Percentiles rank a stretch among this genome's conserved stretches.
Evolutionary conservation across 225 moss, liverwort and hornwort genomes (phyloP).

Genomic region (Bryum argenteum): DNA sequence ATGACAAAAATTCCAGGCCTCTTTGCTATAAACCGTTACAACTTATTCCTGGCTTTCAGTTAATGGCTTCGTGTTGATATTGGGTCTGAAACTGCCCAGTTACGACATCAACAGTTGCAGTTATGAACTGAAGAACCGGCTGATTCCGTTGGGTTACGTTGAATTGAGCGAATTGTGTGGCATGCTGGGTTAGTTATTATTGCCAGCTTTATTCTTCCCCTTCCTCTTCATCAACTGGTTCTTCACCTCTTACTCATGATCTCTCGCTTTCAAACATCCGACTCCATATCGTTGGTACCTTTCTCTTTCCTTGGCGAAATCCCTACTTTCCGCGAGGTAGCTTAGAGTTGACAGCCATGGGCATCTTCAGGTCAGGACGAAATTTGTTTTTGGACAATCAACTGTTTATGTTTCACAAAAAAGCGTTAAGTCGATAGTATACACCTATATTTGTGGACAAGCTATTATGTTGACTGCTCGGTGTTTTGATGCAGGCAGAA

Average conservation of each 20-base stretch:
- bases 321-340: no score
- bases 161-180: constrained; percentile 40
- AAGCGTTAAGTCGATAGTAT: neutral
- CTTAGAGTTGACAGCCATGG: constrained; percentile 27
- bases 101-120: constrained; percentile 28
- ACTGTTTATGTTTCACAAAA: constrained; percentile 2
- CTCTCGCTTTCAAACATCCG: constrained; percentile 16
- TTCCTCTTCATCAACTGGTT: constrained; percentile 28
- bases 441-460: constrained; percentile 21
- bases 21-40: constrained; percentile 6
- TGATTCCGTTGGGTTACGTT: constrained; percentile 32
- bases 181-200: constrained; percentile 55
- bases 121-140: constrained; percentile 36
- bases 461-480: no score
- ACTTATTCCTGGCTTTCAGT: constrained; percentile 7
- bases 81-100: neutral
- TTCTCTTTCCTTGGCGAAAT: no score
- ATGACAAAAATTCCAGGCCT: neutral
- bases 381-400: neutral
- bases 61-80: neutral
- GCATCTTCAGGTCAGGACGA: constrained; percentile 49
- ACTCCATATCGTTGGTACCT: no score
- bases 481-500: constrained; percentile 61
- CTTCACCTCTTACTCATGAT: constrained; percentile 19
- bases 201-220: constrained; percentile 29